phyloP scores from a whole-genome alignment of 805 yeast genomes.

The Metschnikowia henanensis region DNA sequence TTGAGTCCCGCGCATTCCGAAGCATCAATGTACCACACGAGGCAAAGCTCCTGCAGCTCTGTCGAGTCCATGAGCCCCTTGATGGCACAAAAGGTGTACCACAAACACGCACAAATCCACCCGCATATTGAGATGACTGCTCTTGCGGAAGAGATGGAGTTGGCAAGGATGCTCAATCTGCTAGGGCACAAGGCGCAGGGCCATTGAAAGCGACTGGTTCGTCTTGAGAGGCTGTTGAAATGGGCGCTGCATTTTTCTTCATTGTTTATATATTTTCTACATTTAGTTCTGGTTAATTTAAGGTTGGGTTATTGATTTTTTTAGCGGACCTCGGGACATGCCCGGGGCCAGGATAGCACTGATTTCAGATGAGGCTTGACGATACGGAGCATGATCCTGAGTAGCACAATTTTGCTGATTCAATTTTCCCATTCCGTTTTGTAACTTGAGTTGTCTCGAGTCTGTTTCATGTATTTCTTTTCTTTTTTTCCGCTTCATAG shows the following conservation, averaged over 20 bases:
- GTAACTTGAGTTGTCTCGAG: too few species aligned
- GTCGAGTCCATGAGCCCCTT: constrained; percentile 18
- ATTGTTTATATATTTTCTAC: neutral
- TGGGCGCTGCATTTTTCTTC: neutral
- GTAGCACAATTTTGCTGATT: too few species aligned
- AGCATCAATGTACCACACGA: constrained; percentile 16
- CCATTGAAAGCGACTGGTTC: neutral
- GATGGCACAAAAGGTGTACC: neutral
- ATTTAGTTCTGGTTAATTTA: constrained; percentile 5
- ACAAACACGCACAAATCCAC: constrained; percentile 7
- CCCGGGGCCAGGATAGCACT: too few species aligned
- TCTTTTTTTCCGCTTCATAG: neutral
- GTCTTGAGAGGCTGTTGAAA: neutral
- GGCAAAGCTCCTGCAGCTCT: constrained; percentile 24
- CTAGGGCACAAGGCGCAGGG: constrained; percentile 9
- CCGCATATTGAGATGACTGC: constrained; percentile 18
- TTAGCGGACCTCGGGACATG: too few species aligned
- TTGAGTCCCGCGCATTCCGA: constrained; percentile 7
- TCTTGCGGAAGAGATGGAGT: constrained; percentile 16
- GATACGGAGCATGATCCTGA: too few species aligned
- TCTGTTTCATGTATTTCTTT: too few species aligned
- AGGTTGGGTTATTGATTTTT: constrained; percentile 8
- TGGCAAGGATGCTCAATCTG: constrained; percentile 16
- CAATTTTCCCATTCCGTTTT: too few species aligned
- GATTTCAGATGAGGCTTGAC: too few species aligned